A percentile compares a stretch with the other conserved stretches of the same genome.
phyloP scores from a whole-genome alignment of 768 basidiomycete species.

The Macrocybe gigantea region DNA sequence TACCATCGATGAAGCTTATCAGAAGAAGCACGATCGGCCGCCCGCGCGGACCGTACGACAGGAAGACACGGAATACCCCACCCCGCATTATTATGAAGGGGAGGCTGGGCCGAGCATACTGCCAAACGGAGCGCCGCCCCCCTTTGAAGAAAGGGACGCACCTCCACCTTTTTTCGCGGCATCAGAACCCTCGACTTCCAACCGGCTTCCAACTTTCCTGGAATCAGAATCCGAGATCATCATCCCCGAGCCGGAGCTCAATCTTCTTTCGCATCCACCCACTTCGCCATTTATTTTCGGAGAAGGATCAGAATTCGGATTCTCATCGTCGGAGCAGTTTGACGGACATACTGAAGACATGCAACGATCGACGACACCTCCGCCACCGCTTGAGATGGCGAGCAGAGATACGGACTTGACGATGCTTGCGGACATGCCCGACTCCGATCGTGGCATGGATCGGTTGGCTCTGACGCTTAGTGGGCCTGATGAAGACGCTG shows the following conservation, averaged over 20 bases:
- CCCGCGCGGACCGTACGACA: conserved; percentile 64
- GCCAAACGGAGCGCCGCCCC: conserved; percentile 65
- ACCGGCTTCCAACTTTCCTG: conserved; percentile 64
- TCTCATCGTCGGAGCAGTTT: conserved; percentile 65
- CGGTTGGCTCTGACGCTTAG: conserved; percentile 48
- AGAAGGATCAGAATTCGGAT: conserved; percentile 78
- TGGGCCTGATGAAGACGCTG: conserved; percentile 27
- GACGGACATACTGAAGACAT: conserved; percentile 75
- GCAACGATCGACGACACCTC: conserved; percentile 60
- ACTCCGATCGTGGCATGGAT: conserved; percentile 48
- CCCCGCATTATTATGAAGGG: conserved; percentile 63
- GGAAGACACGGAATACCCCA: conserved; percentile 57
- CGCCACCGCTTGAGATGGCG: conserved; percentile 73
- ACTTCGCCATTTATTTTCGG: conserved; percentile 43
- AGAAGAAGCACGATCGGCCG: conserved; percentile 84
- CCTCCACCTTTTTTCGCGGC: conserved; percentile 66
- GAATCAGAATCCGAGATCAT: conserved; percentile 78
- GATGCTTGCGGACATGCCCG: conserved; percentile 51
- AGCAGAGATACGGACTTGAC: conserved; percentile 67
- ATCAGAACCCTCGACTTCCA: conserved; percentile 53
- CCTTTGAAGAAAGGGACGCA: conserved; percentile 79
- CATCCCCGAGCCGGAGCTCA: conserved; percentile 42
- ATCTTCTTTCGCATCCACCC: conserved; percentile 28
- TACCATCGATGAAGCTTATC: conserved; percentile 69
- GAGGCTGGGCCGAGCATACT: conserved; percentile 73